Evolutionary conservation across 345 rosid species (phyloP).

Genomic region (Diplotaxis tenuifolia): DNA sequence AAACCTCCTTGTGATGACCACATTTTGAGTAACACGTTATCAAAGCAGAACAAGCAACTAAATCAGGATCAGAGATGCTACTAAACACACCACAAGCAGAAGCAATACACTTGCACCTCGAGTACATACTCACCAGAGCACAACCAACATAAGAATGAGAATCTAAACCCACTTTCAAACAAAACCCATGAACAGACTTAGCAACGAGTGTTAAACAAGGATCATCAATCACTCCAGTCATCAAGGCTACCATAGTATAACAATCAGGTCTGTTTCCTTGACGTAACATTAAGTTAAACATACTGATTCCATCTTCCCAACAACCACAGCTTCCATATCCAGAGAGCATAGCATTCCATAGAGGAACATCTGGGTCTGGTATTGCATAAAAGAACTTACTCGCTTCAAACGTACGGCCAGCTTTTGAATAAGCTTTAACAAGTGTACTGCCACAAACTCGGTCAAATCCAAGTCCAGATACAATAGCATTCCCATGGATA

Average conservation of each 20-base stretch:
- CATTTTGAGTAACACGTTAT: conserved; percentile 65
- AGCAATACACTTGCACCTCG: conserved; percentile 56
- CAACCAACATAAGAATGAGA: conserved; percentile 55
- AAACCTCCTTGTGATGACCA: conserved; percentile 48
- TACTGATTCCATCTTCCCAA: conserved; percentile 48
- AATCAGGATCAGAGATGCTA: conserved; percentile 54
- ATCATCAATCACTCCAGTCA: conserved; percentile 53
- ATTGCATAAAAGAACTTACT: conserved; percentile 49
- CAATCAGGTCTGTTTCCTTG: conserved; percentile 58
- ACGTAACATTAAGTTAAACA: conserved; percentile 54
- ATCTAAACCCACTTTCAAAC: conserved; percentile 61
- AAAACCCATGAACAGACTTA: conserved; percentile 65
- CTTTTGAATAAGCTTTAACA: conserved; percentile 64
- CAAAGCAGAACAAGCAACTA: conserved; percentile 76
- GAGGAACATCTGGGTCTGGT: conserved; percentile 65
- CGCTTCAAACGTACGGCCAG: conserved; percentile 53
- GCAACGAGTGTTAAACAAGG: conserved; percentile 45
- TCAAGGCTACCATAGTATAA: conserved; percentile 63
- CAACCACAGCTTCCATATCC: conserved; percentile 57
- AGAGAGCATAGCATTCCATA: conserved; percentile 78
- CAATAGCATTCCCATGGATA: conserved; percentile 55
- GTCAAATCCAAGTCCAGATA: conserved; percentile 61
- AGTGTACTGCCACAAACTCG: conserved; percentile 58
- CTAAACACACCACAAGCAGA: conserved; percentile 55
- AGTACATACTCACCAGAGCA: conserved; percentile 70